Base-by-base conservation (phyloP, 257 asterid genomes). In the Forsythia viridissima region DNA sequence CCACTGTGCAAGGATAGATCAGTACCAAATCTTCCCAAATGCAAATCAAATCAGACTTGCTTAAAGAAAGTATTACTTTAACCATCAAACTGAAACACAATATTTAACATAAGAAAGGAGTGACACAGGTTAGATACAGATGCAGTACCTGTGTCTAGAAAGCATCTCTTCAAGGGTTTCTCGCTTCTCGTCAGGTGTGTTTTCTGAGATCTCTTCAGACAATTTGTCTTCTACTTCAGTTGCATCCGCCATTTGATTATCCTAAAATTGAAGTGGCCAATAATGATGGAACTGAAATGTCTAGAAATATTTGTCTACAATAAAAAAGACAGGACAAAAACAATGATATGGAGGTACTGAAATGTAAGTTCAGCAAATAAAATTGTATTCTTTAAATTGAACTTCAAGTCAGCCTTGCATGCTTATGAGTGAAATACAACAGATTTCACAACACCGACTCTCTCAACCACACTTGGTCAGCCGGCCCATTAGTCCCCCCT, bases 131-230 rank as follows among this genome's bases (percentile, higher is more conserved):
- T 55, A 30, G 59, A 61, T 36, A n/a, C n/a, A 20, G 70, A 55
- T 65, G 41, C 40, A 46, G 59, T 78, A 87, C 86, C 89, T 85
- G 68, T 84, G 90, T 85, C 96, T 90, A 71, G 92, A 83, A 81
- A 91, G 96, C 90, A 90, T 84, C 87, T 87, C 94, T 79, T 91
- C 92, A 24, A 15, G 89, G 48, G 84, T 83, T 85, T 88, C 94
- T 79, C 69, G 83, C 76, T 85, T 77, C 79, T 79, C 71, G 78
- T 84, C 70, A 59, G 85, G 73, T 57, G 65, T 82, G 70, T 76
- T 84, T 80, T 82, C 90, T 12, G 84, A 76, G 74, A 79, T 73
- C 65, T 73, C 87, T 79, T 82, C 85, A 66, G 89, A 83, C 63
- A 59, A 73, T 41, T 73, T 73, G 3, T 82, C 90, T 70, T 80